Conservation (phyloP, 345 rosid genomes). For the Bruguiera sexangula region DNA sequence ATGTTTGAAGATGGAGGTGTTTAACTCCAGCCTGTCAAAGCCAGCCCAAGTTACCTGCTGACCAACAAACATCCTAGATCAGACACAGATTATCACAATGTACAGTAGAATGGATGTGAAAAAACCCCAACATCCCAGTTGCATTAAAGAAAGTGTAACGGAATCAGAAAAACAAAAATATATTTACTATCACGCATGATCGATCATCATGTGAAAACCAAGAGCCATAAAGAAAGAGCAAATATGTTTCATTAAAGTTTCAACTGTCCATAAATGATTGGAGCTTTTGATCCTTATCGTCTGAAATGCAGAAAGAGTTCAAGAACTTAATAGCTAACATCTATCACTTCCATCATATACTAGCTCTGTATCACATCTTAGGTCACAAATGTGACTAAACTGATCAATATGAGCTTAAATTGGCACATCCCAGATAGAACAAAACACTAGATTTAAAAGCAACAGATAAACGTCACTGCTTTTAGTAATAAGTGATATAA, state of each 20-base stretch:
- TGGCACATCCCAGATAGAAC: background rate
- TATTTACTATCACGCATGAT: background rate
- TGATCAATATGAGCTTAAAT: background rate
- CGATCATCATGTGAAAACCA: background rate
- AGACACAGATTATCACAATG: conserved; percentile 10
- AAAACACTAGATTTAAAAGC: background rate
- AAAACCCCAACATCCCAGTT: conserved; percentile 10
- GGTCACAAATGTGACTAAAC: background rate
- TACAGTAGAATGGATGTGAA: background rate
- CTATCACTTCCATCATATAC: background rate
- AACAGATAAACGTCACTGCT: too few species aligned
- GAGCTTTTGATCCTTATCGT: background rate
- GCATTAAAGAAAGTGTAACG: background rate
- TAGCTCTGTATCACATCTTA: background rate
- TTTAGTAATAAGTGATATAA: too few species aligned
- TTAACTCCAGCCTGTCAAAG: conserved; percentile 25
- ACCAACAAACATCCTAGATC: conserved; percentile 25
- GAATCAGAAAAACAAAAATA: background rate
- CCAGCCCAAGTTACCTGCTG: conserved; percentile 33
- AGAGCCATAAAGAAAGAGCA: too few species aligned
- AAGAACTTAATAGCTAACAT: background rate
- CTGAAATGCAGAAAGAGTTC: background rate
- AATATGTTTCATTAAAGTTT: too few species aligned
- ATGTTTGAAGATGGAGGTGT: conserved; percentile 12
- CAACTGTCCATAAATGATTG: too few species aligned